phyloP scores from a whole-genome alignment of 2,329 filamentous ascomycete genomes.

The Samsoniella hepiali region DNA sequence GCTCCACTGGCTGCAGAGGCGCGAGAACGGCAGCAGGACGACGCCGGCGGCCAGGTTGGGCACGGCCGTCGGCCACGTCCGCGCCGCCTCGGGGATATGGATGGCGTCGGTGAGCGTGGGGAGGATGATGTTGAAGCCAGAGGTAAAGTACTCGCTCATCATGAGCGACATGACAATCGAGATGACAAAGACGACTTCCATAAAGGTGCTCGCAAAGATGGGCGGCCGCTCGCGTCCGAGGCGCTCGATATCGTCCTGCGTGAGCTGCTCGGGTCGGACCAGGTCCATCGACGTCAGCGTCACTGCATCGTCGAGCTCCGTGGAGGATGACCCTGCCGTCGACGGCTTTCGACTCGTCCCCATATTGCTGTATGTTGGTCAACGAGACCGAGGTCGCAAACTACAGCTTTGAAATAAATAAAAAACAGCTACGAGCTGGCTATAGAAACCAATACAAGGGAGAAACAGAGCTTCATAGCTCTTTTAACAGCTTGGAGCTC shows the following conservation, averaged over 20 bases:
- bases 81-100: constrained; percentile 56
- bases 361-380: neutral
- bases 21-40: constrained; percentile 59
- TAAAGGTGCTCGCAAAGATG: constrained; percentile 46
- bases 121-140: constrained; percentile 43
- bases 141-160: constrained; percentile 22
- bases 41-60: constrained; percentile 52
- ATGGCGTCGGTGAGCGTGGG: constrained; percentile 61
- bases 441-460: neutral
- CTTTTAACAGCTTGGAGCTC: constrained; percentile 11
- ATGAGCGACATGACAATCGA: constrained; percentile 18
- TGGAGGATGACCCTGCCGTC: neutral
- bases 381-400: too few species aligned
- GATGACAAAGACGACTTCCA: constrained; percentile 52
- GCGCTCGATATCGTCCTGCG: constrained; percentile 43
- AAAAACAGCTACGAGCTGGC: neutral
- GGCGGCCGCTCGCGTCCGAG: constrained; percentile 57
- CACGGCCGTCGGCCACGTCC: constrained; percentile 60
- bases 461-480: neutral
- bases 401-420: too few species aligned
- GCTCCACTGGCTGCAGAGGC: constrained; percentile 54
- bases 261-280: neutral
- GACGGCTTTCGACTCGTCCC: constrained; percentile 1
- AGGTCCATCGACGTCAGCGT: constrained; percentile 5
- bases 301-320: neutral